Base-by-base conservation (phyloP, 176 grass and related monocot species). In the Aegilops tauschii region DNA sequence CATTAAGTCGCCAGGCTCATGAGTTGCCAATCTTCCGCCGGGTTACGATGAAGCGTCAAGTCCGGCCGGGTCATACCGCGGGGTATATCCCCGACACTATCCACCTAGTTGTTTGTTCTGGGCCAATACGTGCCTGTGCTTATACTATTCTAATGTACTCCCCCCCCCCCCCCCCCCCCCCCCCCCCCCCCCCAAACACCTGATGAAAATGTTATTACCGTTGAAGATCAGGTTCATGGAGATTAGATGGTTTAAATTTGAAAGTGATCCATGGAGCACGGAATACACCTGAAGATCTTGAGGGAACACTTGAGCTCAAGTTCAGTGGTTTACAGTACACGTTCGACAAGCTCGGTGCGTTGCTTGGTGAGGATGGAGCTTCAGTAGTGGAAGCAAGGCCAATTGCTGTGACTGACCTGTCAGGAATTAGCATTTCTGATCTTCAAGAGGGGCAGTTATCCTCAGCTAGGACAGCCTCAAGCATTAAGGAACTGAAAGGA, bases 211-310 rank as follows among this genome's bases (percentile, higher is more conserved):
- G 31, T 25, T 25, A 25, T 74, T 92, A 63, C 56, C 68, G 62
- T 78, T 93, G 47, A 86, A 95, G 63, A 80, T 92, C 82, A 98
- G 96, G 93, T 89, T 98, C 96, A 79, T 98, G 96, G 93, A 94
- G 92, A 74, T 85, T 95, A 87, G 79, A 94, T 82, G 90, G 84
- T 86, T 83, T 94, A 80, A 80, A 77, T 45, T 87, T 98, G 79
- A 95, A 84, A 81, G 88, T 95, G 73, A 86, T 98, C 17, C 85
- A 91, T 80, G 93, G 88, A 61, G 68, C 78, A 9, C 37, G 81
- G 71, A 27, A 59, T 69, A 47, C 61, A 45, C 18, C 80, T 82
- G 50, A 80, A 79, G 86, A 79, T 72, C 20, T 58, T 61, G 83
- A 86, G 18, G 75, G 30, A 65, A 42, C 32, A 87, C 66, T 83